Percentiles rank a stretch among this genome's conserved stretches.
Conservation (phyloP, 1,284 basidiomycete species). For the Pyrrhoderma noxium region DNA sequence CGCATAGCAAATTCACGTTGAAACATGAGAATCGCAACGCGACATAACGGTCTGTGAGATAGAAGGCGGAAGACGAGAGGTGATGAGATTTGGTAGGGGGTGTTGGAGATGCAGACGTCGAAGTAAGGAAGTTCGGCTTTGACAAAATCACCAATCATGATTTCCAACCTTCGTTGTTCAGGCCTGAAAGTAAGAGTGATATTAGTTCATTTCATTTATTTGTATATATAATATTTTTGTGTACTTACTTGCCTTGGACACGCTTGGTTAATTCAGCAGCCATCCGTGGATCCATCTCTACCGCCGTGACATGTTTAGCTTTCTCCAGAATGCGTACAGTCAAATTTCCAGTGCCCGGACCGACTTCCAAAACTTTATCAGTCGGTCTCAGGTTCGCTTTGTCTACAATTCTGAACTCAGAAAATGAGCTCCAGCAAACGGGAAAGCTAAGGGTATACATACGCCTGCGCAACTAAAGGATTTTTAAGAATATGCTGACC, state of each 20-base stretch:
- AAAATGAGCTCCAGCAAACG: not conserved
- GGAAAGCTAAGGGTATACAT: constrained; percentile 27
- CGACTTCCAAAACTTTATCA: constrained; percentile 95
- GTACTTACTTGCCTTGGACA: constrained; percentile 92
- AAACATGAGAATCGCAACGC: constrained; percentile 98
- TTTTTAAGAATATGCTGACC: constrained; percentile 98
- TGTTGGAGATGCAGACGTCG: constrained; percentile 98
- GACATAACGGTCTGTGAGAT: constrained; percentile 91
- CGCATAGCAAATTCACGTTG: constrained; percentile 97
- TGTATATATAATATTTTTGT: constrained; percentile 10
- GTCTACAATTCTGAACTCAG: constrained; percentile 63
- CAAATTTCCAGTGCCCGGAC: constrained; percentile 97
- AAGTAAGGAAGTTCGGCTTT: constrained; percentile 97
- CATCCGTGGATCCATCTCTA: constrained; percentile 99
- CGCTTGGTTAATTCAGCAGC: constrained; percentile 96
- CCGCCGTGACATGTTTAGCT: constrained; percentile 86
- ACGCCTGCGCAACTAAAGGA: constrained; percentile 84
- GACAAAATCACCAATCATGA: constrained; percentile 95
- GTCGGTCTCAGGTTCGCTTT: constrained; percentile 91
- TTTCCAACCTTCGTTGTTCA: constrained; percentile 89
- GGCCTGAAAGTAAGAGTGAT: constrained; percentile 46
- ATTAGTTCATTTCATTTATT: constrained; percentile 5
- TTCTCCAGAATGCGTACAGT: constrained; percentile 93
- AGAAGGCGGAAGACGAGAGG: constrained; percentile 95
- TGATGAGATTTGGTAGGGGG: constrained; percentile 98